Percentiles rank a stretch among this genome's conserved stretches.
phyloP scores from a whole-genome alignment of 2,329 filamentous ascomycete genomes.

The Alternaria arborescens region DNA sequence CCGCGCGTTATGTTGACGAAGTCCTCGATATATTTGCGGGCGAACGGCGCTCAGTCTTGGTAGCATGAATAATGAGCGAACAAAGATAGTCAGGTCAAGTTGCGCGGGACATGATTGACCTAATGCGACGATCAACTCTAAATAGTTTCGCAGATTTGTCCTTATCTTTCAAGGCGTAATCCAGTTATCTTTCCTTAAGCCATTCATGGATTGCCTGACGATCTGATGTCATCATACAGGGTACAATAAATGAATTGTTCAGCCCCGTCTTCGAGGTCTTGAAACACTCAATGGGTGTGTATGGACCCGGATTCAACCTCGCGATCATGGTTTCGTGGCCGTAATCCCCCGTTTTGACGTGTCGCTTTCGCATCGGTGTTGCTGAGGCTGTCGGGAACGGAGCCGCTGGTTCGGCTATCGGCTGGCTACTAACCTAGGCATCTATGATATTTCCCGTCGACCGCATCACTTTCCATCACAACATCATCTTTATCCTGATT shows the following conservation, averaged over 20 bases:
- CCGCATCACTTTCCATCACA: slow-evolving; percentile 20
- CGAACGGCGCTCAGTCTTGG: not conserved
- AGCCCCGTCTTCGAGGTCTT: not conserved
- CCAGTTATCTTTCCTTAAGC: too few species aligned
- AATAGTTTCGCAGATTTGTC: not conserved
- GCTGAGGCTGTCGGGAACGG: slow-evolving; percentile 9
- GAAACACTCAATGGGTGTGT: not conserved
- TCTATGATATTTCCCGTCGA: slow-evolving; percentile 16
- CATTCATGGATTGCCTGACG: not conserved
- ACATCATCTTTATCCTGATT: slow-evolving; percentile 19
- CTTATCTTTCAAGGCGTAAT: not conserved
- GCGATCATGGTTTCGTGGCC: not conserved
- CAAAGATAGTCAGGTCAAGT: not conserved
- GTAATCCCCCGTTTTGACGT: not conserved
- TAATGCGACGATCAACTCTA: not conserved
- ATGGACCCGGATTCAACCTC: not conserved
- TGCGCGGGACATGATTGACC: not conserved
- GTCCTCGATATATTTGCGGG: not conserved
- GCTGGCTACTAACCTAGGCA: slow-evolving; percentile 4
- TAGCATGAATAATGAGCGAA: not conserved
- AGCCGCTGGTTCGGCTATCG: slow-evolving; percentile 11
- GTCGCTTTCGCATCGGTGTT: not conserved
- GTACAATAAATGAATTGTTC: not conserved
- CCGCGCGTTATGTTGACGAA: not conserved
- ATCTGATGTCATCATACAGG: not conserved